A percentile compares a stretch with the other conserved stretches of the same genome.
Conservation (phyloP, 176 grass and related monocot species). For the Pharus latifolius region DNA sequence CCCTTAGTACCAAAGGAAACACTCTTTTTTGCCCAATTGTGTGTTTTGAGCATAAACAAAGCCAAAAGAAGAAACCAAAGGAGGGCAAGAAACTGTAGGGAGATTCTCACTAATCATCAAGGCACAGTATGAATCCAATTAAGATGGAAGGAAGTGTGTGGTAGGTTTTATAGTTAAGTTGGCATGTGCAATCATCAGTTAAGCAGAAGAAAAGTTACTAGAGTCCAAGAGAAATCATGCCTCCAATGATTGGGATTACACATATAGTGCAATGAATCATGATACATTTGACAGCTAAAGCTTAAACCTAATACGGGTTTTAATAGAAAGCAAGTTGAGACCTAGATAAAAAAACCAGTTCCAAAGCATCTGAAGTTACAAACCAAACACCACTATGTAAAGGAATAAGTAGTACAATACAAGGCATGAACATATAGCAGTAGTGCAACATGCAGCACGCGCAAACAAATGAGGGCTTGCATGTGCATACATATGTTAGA, state of each 20-base stretch:
- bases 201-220: slow-evolving; percentile 25
- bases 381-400: slow-evolving; percentile 21
- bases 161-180: slow-evolving; percentile 39
- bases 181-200: slow-evolving; percentile 41
- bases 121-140: neutral
- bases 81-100: neutral
- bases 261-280: neutral
- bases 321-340: slow-evolving; percentile 15
- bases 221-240: slow-evolving; percentile 37
- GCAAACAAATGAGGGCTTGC: neutral
- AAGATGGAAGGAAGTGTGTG: neutral
- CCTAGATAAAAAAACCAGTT: neutral
- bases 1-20: slow-evolving; percentile 12
- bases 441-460: neutral
- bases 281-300: slow-evolving; percentile 7
- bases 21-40: neutral
- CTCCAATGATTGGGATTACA: slow-evolving; percentile 34
- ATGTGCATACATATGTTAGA: slow-evolving; percentile 1
- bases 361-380: neutral
- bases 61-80: too few species aligned
- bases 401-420: slow-evolving; percentile 6
- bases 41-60: slow-evolving; percentile 3
- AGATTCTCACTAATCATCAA: slow-evolving; percentile 18
- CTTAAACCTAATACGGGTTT: neutral
- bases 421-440: neutral